These are phyloP conservation scores for Aegilops umbellulata DNA, from an alignment of 176 grass and related monocot genomes.

Conservation along the genomic window DNA sequence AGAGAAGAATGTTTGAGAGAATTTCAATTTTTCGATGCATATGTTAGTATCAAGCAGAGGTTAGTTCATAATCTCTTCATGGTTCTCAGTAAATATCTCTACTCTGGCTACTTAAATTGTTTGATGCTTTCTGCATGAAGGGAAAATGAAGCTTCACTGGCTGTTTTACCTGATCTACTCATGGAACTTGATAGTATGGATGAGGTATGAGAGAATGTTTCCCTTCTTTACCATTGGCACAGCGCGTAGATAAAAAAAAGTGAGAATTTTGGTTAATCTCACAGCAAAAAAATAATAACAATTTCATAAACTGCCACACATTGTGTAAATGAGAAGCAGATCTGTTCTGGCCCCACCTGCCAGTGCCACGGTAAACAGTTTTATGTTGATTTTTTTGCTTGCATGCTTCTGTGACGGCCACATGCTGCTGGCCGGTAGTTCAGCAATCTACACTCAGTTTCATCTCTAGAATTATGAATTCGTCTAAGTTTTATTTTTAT, in stretches of 20 bases:
- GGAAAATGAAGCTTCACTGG: slow-evolving; percentile 98
- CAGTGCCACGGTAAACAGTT: background rate
- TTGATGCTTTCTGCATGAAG: slow-evolving; percentile 38
- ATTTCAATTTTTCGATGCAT: slow-evolving; percentile 96
- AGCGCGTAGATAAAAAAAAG: background rate
- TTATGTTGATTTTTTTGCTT: background rate
- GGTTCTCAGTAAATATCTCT: background rate
- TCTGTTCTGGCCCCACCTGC: background rate
- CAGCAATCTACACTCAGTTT: slow-evolving; percentile 16
- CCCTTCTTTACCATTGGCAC: background rate
- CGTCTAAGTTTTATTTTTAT: slow-evolving; percentile 16
- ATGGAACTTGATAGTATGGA: slow-evolving; percentile 97
- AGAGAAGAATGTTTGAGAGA: slow-evolving; percentile 99
- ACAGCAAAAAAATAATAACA: background rate
- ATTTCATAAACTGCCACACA: background rate
- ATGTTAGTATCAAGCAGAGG: slow-evolving; percentile 99
- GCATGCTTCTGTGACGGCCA: background rate
- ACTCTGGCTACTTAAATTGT: slow-evolving; percentile 24
- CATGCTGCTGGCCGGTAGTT: background rate
- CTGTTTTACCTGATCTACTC: slow-evolving; percentile 95
- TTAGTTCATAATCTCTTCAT: slow-evolving; percentile 29
- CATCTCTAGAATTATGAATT: slow-evolving; percentile 20
- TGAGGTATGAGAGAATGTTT: slow-evolving; percentile 57
- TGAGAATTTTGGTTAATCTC: background rate
- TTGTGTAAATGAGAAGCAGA: slow-evolving; percentile 10